Evolutionary conservation across 257 asterid genomes (phyloP), one percentile per base, ranked within the genome.

Genomic region (Solanum acaule): DNA sequence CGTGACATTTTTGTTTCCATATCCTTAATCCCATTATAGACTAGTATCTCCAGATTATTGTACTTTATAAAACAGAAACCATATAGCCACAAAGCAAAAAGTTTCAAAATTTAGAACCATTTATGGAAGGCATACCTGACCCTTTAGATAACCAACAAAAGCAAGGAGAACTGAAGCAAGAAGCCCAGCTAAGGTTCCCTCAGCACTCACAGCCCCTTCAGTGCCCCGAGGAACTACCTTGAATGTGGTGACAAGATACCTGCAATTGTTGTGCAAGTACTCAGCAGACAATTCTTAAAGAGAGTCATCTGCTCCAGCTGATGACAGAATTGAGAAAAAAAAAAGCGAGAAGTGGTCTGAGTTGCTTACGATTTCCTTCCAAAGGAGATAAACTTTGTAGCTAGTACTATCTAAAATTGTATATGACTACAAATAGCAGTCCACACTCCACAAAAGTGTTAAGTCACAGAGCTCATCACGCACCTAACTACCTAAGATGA

Each of bases 191-290:
- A 95, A 71, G 87, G 99, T 96, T 90, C 99, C 99, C 92, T 97
- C 99, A 76, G 93, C 86, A 89, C 99, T 97, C 84, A 97, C 94
- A 16, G 99, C 99, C 87, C 99, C 99, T 94, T 97, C 99, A 7
- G 99, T 95, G 85, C 99, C 99, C 91, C 98, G 89, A 3, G 99
- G 99, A 38, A 97, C 99, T 87, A 92, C 93, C 94, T 96, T 97
- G 91, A 97, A 96, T 10, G 99, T 92, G n/a, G 99, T 97, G 89
- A 95, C 96, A 52, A 96, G 93, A 87, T 97, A 97, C 77, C 99
- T 97, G 91, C 86, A 90, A 78, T 44, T 49, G 27, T 84, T 87
- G 89, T 61, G 73, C 40, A 29, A 59, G 22, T 8, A 79, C 65
- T 72, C 12, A 68, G 77, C 85, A 16, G 38, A 20, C 29, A 86